Conservation (phyloP, 1,284 basidiomycete species). For the Naganishia cerealis region DNA sequence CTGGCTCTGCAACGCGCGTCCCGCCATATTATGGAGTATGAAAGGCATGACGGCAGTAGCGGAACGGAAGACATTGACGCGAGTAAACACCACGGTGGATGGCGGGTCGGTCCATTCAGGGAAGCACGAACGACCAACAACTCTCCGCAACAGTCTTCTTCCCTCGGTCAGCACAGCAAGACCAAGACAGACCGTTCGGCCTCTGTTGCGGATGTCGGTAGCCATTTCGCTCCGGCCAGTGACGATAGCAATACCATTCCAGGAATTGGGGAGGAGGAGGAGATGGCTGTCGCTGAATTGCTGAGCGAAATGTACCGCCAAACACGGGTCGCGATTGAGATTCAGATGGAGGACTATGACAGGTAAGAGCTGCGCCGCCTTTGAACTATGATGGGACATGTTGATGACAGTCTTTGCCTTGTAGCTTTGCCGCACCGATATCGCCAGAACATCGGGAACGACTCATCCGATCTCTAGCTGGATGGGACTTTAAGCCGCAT, state of each 20-base stretch:
- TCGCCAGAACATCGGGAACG: conserved; percentile 51
- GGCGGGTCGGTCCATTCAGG: conserved; percentile 15
- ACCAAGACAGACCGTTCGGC: conserved; percentile 22
- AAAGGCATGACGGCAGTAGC: not conserved
- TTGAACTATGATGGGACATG: not conserved
- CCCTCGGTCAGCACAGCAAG: not conserved
- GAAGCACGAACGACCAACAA: conserved; percentile 15
- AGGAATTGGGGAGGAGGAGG: conserved; percentile 11
- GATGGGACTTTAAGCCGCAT: conserved; percentile 85
- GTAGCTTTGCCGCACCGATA: conserved; percentile 47
- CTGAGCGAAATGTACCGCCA: conserved; percentile 78
- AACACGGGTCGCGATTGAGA: conserved; percentile 68
- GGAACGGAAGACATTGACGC: conserved; percentile 46
- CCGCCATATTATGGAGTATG: conserved; percentile 11
- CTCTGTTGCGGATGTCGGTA: conserved; percentile 11
- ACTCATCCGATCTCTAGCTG: conserved; percentile 65
- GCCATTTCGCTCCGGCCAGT: conserved; percentile 11
- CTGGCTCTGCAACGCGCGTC: conserved; percentile 66
- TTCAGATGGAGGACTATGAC: conserved; percentile 52
- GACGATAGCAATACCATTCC: not conserved
- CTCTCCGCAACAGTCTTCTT: conserved; percentile 1
- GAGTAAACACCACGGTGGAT: not conserved
- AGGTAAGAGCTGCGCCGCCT: conserved; percentile 40
- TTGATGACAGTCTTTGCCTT: conserved; percentile 1
- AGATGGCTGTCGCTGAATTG: conserved; percentile 65